These are phyloP conservation scores for Phtheirospermum japonicum DNA, from an alignment of 257 asterid species.

Conservation along the genomic window DNA sequence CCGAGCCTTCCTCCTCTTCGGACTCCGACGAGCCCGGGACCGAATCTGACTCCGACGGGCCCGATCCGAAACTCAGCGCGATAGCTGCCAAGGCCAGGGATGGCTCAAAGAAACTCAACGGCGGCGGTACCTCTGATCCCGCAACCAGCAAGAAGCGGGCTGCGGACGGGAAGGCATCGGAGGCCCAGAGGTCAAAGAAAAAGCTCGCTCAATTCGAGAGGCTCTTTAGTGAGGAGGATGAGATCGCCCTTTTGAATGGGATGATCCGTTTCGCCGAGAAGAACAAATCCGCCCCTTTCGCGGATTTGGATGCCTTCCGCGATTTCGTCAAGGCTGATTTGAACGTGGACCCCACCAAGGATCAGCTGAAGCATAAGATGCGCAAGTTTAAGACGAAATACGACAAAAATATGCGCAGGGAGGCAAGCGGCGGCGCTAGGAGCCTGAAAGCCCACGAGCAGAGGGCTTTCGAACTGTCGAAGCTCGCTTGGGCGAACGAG, in stretches of 20 bases:
- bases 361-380: conserved; percentile 2
- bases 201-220: neutral
- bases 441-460: neutral
- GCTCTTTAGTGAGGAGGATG: neutral
- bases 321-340: neutral
- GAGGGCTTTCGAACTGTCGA: neutral
- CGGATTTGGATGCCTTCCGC: neutral
- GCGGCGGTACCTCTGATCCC: neutral
- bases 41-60: neutral
- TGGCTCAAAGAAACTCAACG: neutral
- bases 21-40: too few relatives aligned
- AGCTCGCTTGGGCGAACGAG: neutral
- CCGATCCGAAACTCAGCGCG: neutral
- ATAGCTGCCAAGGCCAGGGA: neutral
- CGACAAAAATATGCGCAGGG: neutral
- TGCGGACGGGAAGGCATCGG: neutral
- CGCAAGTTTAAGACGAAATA: neutral
- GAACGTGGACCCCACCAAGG: neutral
- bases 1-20: conserved; percentile 51
- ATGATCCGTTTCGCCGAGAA: neutral
- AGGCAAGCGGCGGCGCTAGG: conserved; percentile 3
- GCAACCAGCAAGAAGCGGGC: neutral
- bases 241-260: conserved; percentile 4
- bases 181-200: neutral
- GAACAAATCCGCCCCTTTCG: neutral